A percentile compares a stretch with the other conserved stretches of the same genome.
Conservation (phyloP, 805 yeast species). For the Teunomyces atbi region DNA sequence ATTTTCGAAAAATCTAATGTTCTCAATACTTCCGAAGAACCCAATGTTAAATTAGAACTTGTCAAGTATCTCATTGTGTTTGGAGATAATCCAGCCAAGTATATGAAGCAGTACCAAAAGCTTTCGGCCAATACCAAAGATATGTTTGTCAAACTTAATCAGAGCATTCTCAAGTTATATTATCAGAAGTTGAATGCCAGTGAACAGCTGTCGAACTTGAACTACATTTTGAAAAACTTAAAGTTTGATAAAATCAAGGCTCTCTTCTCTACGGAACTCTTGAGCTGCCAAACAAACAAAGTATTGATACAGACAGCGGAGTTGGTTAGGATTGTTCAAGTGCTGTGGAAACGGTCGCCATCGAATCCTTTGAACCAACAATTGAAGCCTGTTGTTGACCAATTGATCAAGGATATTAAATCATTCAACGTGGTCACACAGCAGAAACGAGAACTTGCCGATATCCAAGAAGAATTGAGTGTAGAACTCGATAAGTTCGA, state of each 20-base stretch:
- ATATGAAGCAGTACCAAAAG: conserved; percentile 25
- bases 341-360: conserved; percentile 13
- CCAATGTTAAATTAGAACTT: conserved; percentile 28
- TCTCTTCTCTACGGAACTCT: conserved; percentile 11
- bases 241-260: conserved; percentile 25
- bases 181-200: conserved; percentile 17
- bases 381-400: conserved; percentile 9
- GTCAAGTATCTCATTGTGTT: conserved; percentile 42
- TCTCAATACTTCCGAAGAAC: background rate
- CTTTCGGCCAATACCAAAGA: conserved; percentile 20
- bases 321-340: conserved; percentile 7
- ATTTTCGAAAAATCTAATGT: conserved; percentile 13
- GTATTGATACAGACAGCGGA: conserved; percentile 13
- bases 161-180: conserved; percentile 25
- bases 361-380: conserved; percentile 11
- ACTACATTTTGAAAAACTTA: conserved; percentile 30
- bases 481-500: background rate
- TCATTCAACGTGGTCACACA: conserved; percentile 4
- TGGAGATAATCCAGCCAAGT: conserved; percentile 25
- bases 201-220: conserved; percentile 23
- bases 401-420: conserved; percentile 13
- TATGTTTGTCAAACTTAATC: conserved; percentile 25
- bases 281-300: conserved; percentile 19
- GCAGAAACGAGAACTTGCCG: conserved; percentile 3
- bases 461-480: conserved; percentile 5